Percentiles rank a stretch among this genome's conserved stretches.
Conservation (phyloP, 2,329 filamentous ascomycete genomes). For the Trichophyton simii region DNA sequence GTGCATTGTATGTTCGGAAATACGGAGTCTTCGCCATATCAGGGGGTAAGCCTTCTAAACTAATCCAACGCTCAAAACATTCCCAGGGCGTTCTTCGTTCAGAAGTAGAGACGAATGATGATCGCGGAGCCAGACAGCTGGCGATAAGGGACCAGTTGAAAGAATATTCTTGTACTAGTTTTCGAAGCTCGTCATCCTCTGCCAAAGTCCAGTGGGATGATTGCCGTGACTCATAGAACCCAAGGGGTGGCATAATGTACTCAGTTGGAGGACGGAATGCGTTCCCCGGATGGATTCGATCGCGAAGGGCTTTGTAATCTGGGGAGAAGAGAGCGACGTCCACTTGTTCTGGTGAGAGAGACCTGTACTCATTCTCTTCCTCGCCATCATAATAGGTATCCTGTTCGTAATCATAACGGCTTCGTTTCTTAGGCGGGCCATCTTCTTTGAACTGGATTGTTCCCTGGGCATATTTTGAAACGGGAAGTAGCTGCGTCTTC, state of each 20-base stretch:
- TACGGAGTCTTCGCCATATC: constrained; percentile 95
- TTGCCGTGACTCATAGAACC: constrained; percentile 76
- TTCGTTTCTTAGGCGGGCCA: constrained; percentile 59
- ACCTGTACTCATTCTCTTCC: constrained; percentile 19
- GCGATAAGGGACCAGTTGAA: constrained; percentile 98
- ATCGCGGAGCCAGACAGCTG: constrained; percentile 60
- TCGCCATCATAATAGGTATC: constrained; percentile 38
- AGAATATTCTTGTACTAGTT: constrained; percentile 76
- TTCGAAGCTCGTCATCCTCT: constrained; percentile 81
- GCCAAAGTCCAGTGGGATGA: constrained; percentile 83
- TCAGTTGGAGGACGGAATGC: constrained; percentile 89
- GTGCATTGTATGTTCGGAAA: constrained; percentile 62
- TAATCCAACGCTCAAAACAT: constrained; percentile 94
- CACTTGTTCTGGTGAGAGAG: constrained; percentile 53
- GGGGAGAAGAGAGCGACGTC: constrained; percentile 80
- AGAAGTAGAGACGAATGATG: constrained; percentile 67
- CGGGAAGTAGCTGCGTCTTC: constrained; percentile 63
- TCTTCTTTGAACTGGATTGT: constrained; percentile 58
- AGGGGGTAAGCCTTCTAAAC: constrained; percentile 74
- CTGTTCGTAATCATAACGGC: constrained; percentile 59
- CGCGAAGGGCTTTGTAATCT: constrained; percentile 78
- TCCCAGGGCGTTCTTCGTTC: constrained; percentile 94
- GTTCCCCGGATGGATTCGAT: constrained; percentile 79
- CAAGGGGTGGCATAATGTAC: constrained; percentile 75
- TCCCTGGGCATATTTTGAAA: constrained; percentile 77